Base-by-base conservation (phyloP, 2,329 filamentous ascomycete genomes). In the Bipolaris gigantea region DNA sequence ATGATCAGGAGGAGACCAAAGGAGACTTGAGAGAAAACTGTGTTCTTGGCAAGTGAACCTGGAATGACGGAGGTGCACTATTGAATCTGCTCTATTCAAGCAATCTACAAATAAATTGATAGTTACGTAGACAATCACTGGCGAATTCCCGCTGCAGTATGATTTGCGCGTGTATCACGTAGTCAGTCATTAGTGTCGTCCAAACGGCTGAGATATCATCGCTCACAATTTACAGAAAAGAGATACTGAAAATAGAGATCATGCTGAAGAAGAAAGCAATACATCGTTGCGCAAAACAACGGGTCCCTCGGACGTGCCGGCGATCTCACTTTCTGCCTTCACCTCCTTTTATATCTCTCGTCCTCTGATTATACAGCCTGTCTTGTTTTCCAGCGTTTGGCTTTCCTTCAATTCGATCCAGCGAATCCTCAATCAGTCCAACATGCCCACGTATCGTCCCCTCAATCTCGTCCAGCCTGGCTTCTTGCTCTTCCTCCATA, bases 371-470 rank as follows among this genome's bases (percentile, higher is more conserved):
- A 40, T 64, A 76, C 71, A 70, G 63, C 57, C 75, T 76, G 60
- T 72, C 61, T 18, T 73, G 63, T 53, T 69, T 71, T 45, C 69
- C 62, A 45, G 63, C 63, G 46, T 71, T 68, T 3, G 52, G 60
- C 58, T 75, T 75, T 13, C 73, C 73, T 53, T 80, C 78, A 13
- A 80, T 56, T 5, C 77, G 63, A 54, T 79, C 76, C 32, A 79
- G 55, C 7, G 73, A 67, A 39, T 79, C 77, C 55, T 80, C 77
- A 27, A 80, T 80, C 33, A 78, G 41, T 0, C 77, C 78, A 53
- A 79, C 78, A 42, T 80, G 77, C 0, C 77, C 77, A 53, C 77
- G 56, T 27, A 79, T 56, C 6, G 77, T 80, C 10, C 77, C 77
- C 56, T 80, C 78, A 13, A 80, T 67, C 56, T 79, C 77, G 48